These are phyloP conservation scores for Uncinocarpus reesii DNA, from an alignment of 2,329 filamentous ascomycete genomes.

Conservation along the genomic window DNA sequence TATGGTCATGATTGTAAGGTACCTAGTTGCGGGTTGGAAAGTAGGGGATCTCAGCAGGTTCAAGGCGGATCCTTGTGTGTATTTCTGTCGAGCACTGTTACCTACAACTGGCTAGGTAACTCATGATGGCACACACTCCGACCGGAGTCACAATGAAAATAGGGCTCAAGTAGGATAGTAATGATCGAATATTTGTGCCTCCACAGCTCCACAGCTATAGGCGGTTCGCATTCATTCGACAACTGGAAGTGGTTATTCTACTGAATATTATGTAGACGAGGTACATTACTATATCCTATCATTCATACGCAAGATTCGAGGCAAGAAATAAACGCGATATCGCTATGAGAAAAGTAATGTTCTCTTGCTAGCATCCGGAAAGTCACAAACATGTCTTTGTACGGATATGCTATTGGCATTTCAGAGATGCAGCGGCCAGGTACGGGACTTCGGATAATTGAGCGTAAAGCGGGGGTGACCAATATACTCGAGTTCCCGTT, in stretches of 20 bases:
- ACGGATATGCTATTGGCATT: neutral
- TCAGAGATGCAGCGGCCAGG: neutral
- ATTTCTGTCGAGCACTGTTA: too few relatives aligned
- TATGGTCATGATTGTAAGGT: neutral
- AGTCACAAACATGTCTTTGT: neutral
- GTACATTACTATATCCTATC: conserved; percentile 12
- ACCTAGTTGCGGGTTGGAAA: too few relatives aligned
- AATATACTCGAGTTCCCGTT: neutral
- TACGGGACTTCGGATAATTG: neutral
- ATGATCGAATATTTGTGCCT: too few relatives aligned
- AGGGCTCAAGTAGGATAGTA: too few relatives aligned
- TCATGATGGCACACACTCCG: too few relatives aligned
- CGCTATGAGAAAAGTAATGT: neutral
- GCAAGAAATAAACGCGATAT: neutral
- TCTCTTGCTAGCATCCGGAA: neutral
- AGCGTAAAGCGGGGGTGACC: too few relatives aligned
- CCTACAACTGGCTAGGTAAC: too few relatives aligned
- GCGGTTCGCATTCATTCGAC: neutral
- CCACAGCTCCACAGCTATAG: too few relatives aligned
- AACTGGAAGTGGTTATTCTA: neutral
- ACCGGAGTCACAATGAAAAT: too few relatives aligned
- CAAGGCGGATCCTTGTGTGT: too few relatives aligned
- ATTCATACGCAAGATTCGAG: conserved; percentile 1
- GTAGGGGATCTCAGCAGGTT: too few relatives aligned
- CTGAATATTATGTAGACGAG: conserved; percentile 1